phyloP scores from a whole-genome alignment of 192 early-diverging fungal species.

The Entomortierella parvispora region DNA sequence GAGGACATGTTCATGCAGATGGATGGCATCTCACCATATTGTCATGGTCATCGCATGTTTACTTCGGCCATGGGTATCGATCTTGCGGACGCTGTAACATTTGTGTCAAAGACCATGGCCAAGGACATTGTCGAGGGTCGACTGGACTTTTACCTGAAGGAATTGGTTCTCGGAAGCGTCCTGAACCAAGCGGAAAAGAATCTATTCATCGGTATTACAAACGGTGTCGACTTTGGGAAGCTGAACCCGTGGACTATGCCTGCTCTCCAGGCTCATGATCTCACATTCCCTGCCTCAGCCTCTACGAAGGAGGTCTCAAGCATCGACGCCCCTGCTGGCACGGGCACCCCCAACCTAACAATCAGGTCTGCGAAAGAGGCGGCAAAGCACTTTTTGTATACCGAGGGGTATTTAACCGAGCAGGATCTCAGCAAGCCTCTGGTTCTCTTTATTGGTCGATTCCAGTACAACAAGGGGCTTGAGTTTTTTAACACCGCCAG shows the following conservation, averaged over 20 bases:
- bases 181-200: constrained; percentile 54
- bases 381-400: constrained; percentile 59
- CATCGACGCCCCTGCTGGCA: neutral
- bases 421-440: constrained; percentile 54
- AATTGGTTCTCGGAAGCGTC: constrained; percentile 61
- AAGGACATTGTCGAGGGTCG: constrained; percentile 63
- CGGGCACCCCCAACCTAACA: constrained; percentile 12
- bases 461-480: constrained; percentile 68
- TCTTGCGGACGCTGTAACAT: constrained; percentile 59
- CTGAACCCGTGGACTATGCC: constrained; percentile 60
- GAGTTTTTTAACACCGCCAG: constrained; percentile 55
- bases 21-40: constrained; percentile 50
- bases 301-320: neutral
- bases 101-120: constrained; percentile 65
- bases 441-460: constrained; percentile 63
- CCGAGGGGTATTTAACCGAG: constrained; percentile 40
- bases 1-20: constrained; percentile 38
- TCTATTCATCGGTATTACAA: constrained; percentile 63
- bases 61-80: constrained; percentile 63
- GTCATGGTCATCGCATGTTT: constrained; percentile 60
- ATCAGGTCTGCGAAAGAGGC: constrained; percentile 53
- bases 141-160: constrained; percentile 65
- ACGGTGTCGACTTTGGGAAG: constrained; percentile 61
- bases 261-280: constrained; percentile 31
- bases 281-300: constrained; percentile 49